Evolutionary conservation across 192 early-diverging fungal genomes (phyloP), one percentile per base, ranked within the genome.

Genomic region (Cetraspora pellucida): DNA sequence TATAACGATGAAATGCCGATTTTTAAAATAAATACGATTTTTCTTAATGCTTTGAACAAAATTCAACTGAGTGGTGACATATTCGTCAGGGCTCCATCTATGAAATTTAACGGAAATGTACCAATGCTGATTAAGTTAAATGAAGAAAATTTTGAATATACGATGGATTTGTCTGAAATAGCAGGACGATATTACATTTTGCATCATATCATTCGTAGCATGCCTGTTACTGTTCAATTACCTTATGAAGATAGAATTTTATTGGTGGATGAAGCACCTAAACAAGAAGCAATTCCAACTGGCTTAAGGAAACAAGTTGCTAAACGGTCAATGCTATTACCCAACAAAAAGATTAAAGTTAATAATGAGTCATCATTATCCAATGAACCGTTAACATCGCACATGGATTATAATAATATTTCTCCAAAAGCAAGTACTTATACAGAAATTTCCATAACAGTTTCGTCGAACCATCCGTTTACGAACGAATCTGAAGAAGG

Each of bases 11-110:
- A 19, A 52, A 19, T 52, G 11, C 50, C 50, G 16, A 43, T 65
- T 21, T 65, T 65, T 37, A 65, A 65, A 37, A 65, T 65, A 37
- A 65, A 65, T n/a, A 65, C 63, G 1, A 65, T 65, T 37, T 65
- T 37, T 37, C n/a, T 37, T 5, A 65, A 65, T 65, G 28, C 13
- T n/a, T 16, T 43, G 16, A 65, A 65, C n/a, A 65, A 65, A n/a
- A 23, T 65, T 37, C n/a, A 37, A 17, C 19, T 65, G 28, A 65
- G n/a, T 65, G 63, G 63, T 30, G 63, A 65, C 9, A 43, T 65
- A 11, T 65, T 37, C 17, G 19, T 43, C 17, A 65, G 37, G 37
- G 19, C 10, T 19, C 7, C 63, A 10, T 37, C 31, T 37, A 37
- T 37, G 31, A 65, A 37, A 10, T 10, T 10, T n/a, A 30, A 44